Percentiles rank a stretch among this genome's conserved stretches.
phyloP scores from a whole-genome alignment of 179 eudicot species.

The Actinidia arguta region DNA sequence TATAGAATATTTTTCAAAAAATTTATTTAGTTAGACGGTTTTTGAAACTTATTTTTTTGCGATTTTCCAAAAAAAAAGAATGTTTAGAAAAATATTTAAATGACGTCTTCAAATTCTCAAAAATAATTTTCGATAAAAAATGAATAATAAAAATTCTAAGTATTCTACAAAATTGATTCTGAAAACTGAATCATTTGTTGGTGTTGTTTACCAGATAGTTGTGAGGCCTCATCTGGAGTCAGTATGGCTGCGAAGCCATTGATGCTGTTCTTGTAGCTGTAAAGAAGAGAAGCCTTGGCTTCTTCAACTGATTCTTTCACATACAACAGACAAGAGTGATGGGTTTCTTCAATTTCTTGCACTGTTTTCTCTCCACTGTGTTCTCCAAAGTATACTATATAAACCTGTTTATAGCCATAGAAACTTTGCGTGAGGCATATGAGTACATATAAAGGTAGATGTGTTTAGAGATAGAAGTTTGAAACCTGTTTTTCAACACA shows the following conservation, averaged over 20 bases:
- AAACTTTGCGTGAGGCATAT: neutral
- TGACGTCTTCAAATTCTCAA: no score
- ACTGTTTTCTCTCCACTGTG: conserved; percentile 32
- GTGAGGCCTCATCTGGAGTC: conserved; percentile 71
- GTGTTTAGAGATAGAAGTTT: neutral
- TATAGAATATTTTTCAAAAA: no score
- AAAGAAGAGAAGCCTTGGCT: conserved; percentile 66
- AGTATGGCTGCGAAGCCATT: conserved; percentile 89
- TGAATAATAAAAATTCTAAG: no score
- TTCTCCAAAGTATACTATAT: conserved; percentile 37
- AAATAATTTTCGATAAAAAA: no score
- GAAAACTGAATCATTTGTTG: neutral
- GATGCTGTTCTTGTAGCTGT: conserved; percentile 83
- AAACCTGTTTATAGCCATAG: neutral
- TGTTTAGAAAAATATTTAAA: no score
- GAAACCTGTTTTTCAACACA: conserved; percentile 28
- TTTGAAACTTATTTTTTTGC: no score
- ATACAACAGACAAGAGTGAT: conserved; percentile 60
- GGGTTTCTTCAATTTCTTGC: conserved; percentile 57
- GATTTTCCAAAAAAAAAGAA: no score
- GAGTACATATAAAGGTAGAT: neutral
- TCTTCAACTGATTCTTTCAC: conserved; percentile 77
- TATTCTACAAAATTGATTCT: neutral
- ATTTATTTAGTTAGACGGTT: no score
- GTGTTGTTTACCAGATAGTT: conserved; percentile 53